phyloP scores from a whole-genome alignment of 2,329 filamentous ascomycete species.

The Leptodontidium sp. region DNA sequence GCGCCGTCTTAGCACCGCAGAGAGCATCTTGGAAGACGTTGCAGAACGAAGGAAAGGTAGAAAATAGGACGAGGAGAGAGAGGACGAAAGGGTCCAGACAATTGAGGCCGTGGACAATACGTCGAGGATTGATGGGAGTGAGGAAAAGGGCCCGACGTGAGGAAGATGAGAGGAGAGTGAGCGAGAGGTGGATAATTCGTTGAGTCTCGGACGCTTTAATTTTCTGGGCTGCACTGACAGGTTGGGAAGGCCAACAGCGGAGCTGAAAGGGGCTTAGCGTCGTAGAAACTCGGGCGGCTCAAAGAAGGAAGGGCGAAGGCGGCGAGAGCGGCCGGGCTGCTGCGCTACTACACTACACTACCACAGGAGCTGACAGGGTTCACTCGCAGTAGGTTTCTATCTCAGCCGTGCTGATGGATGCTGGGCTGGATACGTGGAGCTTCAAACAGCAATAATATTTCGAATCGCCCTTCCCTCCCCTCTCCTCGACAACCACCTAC shows the following conservation, averaged over 20 bases:
- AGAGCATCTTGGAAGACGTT: conserved; percentile 60
- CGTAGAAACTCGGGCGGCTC: background rate
- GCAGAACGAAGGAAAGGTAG: conserved; percentile 26
- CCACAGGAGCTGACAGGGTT: background rate
- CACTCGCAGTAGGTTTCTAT: background rate
- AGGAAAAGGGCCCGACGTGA: conserved; percentile 21
- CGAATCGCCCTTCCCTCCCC: background rate
- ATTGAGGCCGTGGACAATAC: conserved; percentile 39
- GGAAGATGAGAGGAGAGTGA: conserved; percentile 23
- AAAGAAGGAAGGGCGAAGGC: background rate
- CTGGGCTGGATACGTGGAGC: conserved; percentile 10
- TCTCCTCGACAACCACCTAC: background rate
- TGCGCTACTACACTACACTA: background rate
- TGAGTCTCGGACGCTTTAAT: conserved; percentile 32
- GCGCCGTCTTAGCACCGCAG: conserved; percentile 69
- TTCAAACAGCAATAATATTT: conserved; percentile 17
- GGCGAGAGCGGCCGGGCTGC: no score
- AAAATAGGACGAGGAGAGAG: conserved; percentile 35
- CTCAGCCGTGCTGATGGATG: conserved; percentile 9
- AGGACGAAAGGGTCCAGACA: conserved; percentile 36
- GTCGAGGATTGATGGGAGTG: conserved; percentile 33
- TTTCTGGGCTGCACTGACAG: conserved; percentile 8
- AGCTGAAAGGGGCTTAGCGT: conserved; percentile 1
- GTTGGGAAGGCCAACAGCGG: conserved; percentile 28
- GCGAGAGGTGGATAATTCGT: conserved; percentile 31